phyloP scores from a whole-genome alignment of 495 filamentous ascomycete genomes.

The Daldinia childiae region DNA sequence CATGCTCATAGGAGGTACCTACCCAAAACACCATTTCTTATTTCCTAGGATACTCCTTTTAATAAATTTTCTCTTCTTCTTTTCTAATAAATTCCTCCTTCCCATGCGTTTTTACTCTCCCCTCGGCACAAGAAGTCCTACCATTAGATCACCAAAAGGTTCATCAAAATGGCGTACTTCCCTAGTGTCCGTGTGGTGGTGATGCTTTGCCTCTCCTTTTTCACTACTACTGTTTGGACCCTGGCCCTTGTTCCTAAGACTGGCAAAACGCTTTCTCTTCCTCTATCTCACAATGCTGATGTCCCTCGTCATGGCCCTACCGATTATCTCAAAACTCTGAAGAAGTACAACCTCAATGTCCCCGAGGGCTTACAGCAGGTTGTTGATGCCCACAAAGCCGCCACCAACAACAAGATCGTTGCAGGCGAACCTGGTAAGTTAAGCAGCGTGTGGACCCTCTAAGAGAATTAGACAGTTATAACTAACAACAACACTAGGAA shows the following conservation, averaged over 20 bases:
- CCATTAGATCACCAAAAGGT: constrained; percentile 7
- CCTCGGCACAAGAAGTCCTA: background rate
- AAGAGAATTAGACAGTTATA: background rate
- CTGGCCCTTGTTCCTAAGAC: constrained; percentile 6
- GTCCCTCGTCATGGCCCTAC: constrained; percentile 42
- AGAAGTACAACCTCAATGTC: constrained; percentile 44
- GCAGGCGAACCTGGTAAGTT: constrained; percentile 25
- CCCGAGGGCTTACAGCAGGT: constrained; percentile 42
- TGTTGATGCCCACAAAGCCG: constrained; percentile 41
- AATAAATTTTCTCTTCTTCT: constrained; percentile 10
- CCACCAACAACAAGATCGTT: constrained; percentile 22
- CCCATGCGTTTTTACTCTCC: background rate
- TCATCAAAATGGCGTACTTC: constrained; percentile 30
- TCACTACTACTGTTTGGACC: constrained; percentile 20
- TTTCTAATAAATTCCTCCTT: constrained; percentile 3
- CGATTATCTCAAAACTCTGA: constrained; percentile 45
- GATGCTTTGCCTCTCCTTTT: constrained; percentile 32
- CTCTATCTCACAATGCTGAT: constrained; percentile 37
- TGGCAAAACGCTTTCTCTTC: constrained; percentile 42
- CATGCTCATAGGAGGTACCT: constrained; percentile 20
- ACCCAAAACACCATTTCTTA: constrained; percentile 8
- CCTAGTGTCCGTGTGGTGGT: constrained; percentile 30
- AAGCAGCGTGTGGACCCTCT: background rate
- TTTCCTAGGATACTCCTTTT: constrained; percentile 7
- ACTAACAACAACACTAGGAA: constrained; percentile 32